Base-by-base conservation (phyloP, 345 rosid genomes). In the Camelina hispida region DNA sequence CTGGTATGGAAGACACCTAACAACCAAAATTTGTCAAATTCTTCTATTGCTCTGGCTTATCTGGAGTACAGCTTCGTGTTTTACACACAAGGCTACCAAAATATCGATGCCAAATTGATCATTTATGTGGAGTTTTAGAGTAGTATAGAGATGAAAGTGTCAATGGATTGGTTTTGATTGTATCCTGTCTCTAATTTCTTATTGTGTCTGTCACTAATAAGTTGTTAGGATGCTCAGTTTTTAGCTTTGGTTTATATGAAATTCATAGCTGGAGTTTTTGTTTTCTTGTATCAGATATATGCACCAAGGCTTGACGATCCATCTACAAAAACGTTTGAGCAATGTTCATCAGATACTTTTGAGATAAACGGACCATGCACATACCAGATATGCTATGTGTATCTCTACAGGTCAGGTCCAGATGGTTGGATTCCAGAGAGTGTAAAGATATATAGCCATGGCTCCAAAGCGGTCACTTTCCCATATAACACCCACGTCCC, bases 371-470 rank as follows among this genome's bases (percentile, higher is more conserved):
- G 99, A 56, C 97, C 93, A 0, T 94, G 99, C 53, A 84, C 91
- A 0, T 81, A 88, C 80, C 85, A 85, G 58, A 77, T 94, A 25
- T 94, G 98, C 78, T 94, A 87, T 50, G 80, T 85, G 16, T 94
- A 94, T 80, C 83, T 94, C 64, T 89, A 91, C 76, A 78, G 97
- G 77, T 81, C 80, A 4, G 96, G 97, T 50, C 85, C 84, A 0
- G 98, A 94, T 72, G 96, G 95, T 2, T 94, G 97, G 96, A 88
- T 81, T 73, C 99, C 97, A 0, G 84, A 74, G 42, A 81, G 18
- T 51, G 89, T 94, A 68, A 78, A 83, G 43, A 82, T 94, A 23
- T 84, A 69, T 32, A 84, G 86, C 15, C 50, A 81, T 59, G 55
- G 82, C 59, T 70, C 86, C 1, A 78, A 51, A 71, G 77, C 84